These are phyloP conservation scores for Porogramme epimiltina DNA, from an alignment of 1,284 basidiomycete genomes.

Conservation along the genomic window DNA sequence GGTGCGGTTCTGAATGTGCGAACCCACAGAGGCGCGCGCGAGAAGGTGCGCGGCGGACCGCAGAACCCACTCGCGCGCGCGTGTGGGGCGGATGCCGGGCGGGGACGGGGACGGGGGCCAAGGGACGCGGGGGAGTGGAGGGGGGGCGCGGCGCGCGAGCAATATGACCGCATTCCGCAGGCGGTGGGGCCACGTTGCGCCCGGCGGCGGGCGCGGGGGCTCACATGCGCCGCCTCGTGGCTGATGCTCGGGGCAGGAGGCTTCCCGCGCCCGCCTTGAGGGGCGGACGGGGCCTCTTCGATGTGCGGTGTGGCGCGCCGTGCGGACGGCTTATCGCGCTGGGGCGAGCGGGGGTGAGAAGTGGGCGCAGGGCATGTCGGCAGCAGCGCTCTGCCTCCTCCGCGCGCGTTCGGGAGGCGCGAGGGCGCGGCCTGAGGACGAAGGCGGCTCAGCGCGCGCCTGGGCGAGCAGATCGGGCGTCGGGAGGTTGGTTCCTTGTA, in stretches of 20 bases:
- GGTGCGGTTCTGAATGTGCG: too few relatives aligned
- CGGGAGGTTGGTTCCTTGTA: conserved; percentile 13
- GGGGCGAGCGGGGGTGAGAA: background rate
- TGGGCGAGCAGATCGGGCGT: background rate
- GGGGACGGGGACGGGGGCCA: too few relatives aligned
- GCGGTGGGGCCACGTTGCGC: background rate
- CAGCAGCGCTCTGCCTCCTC: background rate
- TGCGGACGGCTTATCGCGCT: too few relatives aligned
- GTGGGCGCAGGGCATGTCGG: background rate
- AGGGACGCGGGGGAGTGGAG: too few relatives aligned
- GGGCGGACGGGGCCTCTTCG: background rate
- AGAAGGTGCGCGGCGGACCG: too few relatives aligned
- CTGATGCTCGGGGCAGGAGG: conserved; percentile 15
- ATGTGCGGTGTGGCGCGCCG: background rate
- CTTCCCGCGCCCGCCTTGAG: conserved; percentile 5
- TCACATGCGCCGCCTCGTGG: conserved; percentile 21
- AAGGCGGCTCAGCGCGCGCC: background rate
- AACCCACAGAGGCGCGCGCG: too few relatives aligned
- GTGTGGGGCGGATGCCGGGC: too few relatives aligned
- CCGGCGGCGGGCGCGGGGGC: conserved; percentile 2
- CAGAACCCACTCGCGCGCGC: too few relatives aligned
- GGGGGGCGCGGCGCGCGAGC: too few relatives aligned
- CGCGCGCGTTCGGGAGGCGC: background rate
- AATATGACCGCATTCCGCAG: conserved; percentile 4
- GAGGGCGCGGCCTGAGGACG: background rate